phyloP scores from a whole-genome alignment of 805 yeast genomes.

The Pichia exigua region DNA sequence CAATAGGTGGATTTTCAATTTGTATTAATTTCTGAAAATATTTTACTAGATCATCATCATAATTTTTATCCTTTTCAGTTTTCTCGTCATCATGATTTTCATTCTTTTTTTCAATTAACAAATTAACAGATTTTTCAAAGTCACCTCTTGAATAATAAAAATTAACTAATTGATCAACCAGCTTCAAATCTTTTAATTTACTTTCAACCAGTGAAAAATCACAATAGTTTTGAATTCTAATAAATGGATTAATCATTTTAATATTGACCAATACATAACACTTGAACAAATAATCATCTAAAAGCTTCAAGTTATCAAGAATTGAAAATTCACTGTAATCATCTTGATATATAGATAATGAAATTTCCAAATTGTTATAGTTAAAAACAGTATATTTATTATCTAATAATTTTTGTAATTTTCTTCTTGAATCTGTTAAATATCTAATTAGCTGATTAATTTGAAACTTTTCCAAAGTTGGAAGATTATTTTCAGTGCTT shows the following conservation, averaged over 20 bases:
- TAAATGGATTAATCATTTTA: constrained; percentile 71
- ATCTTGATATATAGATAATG: constrained; percentile 31
- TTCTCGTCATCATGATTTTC: background rate
- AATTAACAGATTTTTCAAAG: constrained; percentile 60
- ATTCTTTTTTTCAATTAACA: constrained; percentile 35
- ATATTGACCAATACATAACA: constrained; percentile 66
- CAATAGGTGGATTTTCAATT: constrained; percentile 34
- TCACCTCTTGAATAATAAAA: constrained; percentile 57
- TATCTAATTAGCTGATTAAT: constrained; percentile 35
- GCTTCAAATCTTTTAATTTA: constrained; percentile 38
- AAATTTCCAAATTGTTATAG: constrained; percentile 42
- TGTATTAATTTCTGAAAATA: constrained; percentile 47
- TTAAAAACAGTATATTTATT: constrained; percentile 27
- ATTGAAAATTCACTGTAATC: constrained; percentile 10
- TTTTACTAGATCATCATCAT: background rate
- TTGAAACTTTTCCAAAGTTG: background rate
- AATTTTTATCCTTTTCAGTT: background rate
- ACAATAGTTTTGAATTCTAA: constrained; percentile 71
- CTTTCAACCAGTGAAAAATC: constrained; percentile 53
- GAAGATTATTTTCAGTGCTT: background rate
- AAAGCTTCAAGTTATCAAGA: constrained; percentile 32
- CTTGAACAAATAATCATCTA: constrained; percentile 74
- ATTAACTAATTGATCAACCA: constrained; percentile 65
- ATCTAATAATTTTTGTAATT: constrained; percentile 35
- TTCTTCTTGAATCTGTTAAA: constrained; percentile 46